A percentile compares a stretch with the other conserved stretches of the same genome.
Conservation (phyloP, 176 grass and related monocot genomes). For the Aechmea fasciata region DNA sequence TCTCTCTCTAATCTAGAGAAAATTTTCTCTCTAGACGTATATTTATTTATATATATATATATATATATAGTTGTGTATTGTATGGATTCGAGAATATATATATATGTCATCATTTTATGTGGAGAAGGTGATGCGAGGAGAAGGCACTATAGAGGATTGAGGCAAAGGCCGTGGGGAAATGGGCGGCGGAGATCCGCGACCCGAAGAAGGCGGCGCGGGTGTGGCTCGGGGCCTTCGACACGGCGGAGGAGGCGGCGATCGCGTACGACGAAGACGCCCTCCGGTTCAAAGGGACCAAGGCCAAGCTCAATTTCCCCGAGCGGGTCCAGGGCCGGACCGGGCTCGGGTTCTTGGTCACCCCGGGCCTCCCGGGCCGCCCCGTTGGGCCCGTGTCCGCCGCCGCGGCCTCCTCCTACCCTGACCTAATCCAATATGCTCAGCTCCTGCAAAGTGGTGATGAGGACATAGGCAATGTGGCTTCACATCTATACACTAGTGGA, state of each 20-base stretch:
- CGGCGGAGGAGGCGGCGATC: constrained; percentile 57
- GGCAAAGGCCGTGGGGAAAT: constrained; percentile 67
- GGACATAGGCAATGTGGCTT: not conserved
- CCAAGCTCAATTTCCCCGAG: constrained; percentile 67
- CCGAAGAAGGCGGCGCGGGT: constrained; percentile 59
- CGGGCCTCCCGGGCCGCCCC: constrained; percentile 34
- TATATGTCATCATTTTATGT: not conserved
- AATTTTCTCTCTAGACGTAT: too few species aligned
- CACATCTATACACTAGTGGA: not conserved
- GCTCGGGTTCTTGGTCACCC: constrained; percentile 47
- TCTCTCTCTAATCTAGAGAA: too few species aligned
- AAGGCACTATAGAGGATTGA: constrained; percentile 47
- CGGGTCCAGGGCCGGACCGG: constrained; percentile 75
- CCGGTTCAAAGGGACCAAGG: constrained; percentile 55
- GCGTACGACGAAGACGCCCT: constrained; percentile 63
- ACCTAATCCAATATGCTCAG: constrained; percentile 80
- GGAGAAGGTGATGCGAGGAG: not conserved
- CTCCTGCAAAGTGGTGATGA: constrained; percentile 54
- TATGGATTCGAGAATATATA: not conserved
- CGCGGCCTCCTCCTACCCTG: constrained; percentile 37
- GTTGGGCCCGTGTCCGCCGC: not conserved
- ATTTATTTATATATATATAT: not conserved
- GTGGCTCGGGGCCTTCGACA: constrained; percentile 62
- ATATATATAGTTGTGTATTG: not conserved
- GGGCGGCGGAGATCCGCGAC: constrained; percentile 59